A percentile compares a stretch with the other conserved stretches of the same genome.
phyloP scores from a whole-genome alignment of 345 rosid genomes.

The Lumnitzera racemosa region DNA sequence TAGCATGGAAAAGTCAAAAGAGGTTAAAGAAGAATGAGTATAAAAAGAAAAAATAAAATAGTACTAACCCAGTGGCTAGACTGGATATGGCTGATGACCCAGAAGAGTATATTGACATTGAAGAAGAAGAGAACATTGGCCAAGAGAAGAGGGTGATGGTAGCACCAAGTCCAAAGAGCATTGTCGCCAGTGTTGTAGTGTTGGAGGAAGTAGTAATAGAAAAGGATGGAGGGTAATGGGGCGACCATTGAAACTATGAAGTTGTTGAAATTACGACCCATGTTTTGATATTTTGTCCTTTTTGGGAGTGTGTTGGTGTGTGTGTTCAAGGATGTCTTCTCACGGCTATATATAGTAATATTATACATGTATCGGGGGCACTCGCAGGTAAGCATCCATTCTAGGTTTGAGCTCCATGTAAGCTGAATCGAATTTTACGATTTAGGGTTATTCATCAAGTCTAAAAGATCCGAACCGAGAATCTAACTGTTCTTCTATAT shows the following conservation, averaged over 20 bases:
- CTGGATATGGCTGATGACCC: constrained; percentile 66
- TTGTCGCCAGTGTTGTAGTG: constrained; percentile 11
- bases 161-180: constrained; percentile 61
- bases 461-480: no score
- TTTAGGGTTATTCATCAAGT: no score
- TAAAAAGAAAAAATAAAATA: not conserved
- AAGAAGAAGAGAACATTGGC: constrained; percentile 82
- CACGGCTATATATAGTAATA: no score
- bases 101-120: constrained; percentile 87
- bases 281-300: not conserved
- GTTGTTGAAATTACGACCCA: constrained; percentile 35
- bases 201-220: constrained; percentile 55
- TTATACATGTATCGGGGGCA: no score
- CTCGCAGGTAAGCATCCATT: no score
- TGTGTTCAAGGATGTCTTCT: no score
- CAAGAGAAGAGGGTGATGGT: constrained; percentile 63
- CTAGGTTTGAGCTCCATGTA: no score
- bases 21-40: not conserved
- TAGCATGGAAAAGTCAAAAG: not conserved
- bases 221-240: constrained; percentile 69
- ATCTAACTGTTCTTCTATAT: no score
- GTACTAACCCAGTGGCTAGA: constrained; percentile 77
- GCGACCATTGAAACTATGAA: constrained; percentile 57
- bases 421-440: no score
- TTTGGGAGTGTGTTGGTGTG: no score